A percentile compares a stretch with the other conserved stretches of the same genome.
Conservation (phyloP, 1,284 basidiomycete species). For the Malassezia vespertilionis region DNA sequence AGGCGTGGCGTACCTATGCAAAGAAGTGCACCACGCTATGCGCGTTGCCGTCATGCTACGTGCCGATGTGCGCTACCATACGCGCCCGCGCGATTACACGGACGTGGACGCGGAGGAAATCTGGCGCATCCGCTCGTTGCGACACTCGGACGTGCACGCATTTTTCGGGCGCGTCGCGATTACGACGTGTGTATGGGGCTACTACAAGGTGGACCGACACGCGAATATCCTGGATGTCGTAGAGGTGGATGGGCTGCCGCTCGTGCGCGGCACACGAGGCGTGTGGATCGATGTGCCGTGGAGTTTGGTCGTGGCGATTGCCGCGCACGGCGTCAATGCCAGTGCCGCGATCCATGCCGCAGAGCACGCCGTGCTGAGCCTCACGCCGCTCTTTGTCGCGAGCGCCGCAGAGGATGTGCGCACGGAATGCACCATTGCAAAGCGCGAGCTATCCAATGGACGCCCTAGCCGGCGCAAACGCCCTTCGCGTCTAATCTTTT, state of each 20-base stretch:
- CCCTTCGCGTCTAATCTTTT: slow-evolving; percentile 74
- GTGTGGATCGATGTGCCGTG: slow-evolving; percentile 74
- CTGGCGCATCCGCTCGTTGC: slow-evolving; percentile 63
- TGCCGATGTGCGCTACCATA: slow-evolving; percentile 72
- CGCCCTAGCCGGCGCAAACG: slow-evolving; percentile 58
- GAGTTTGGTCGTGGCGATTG: slow-evolving; percentile 54
- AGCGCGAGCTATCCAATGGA: slow-evolving; percentile 62
- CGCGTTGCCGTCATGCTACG: slow-evolving; percentile 62
- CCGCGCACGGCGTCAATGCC: slow-evolving; percentile 55
- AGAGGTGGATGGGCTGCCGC: slow-evolving; percentile 67
- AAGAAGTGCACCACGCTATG: slow-evolving; percentile 69
- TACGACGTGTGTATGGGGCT: slow-evolving; percentile 61
- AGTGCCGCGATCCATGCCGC: slow-evolving; percentile 75
- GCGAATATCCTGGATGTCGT: slow-evolving; percentile 64
- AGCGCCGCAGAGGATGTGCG: slow-evolving; percentile 57
- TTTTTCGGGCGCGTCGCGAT: slow-evolving; percentile 66
- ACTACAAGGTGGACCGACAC: slow-evolving; percentile 42
- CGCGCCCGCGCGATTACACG: slow-evolving; percentile 55
- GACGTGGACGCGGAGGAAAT: slow-evolving; percentile 70
- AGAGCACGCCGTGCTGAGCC: slow-evolving; percentile 68
- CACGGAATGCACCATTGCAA: slow-evolving; percentile 68
- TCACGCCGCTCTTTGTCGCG: slow-evolving; percentile 58
- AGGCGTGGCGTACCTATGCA: slow-evolving; percentile 53
- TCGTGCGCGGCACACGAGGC: slow-evolving; percentile 64
- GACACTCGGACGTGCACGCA: slow-evolving; percentile 52